phyloP scores from a whole-genome alignment of 2,329 filamentous ascomycete genomes.

The Cercospora canescens region DNA sequence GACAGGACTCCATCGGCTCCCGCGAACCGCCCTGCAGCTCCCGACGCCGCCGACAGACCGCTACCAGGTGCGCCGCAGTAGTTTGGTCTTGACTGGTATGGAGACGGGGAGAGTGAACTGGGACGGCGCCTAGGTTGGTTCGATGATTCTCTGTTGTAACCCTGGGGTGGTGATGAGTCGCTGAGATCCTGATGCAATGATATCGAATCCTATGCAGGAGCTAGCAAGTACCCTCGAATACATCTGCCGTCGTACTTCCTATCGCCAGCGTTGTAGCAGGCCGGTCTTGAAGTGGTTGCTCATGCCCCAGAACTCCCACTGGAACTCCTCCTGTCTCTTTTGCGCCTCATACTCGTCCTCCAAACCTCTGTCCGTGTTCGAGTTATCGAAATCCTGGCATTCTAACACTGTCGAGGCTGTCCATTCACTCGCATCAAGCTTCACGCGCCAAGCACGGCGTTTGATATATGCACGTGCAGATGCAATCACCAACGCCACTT shows the following conservation, averaged over 20 bases:
- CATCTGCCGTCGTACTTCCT: background rate
- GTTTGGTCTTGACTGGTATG: constrained; percentile 5
- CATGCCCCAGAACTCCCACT: too few species aligned
- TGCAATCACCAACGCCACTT: background rate
- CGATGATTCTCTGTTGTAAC: background rate
- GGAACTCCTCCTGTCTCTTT: too few species aligned
- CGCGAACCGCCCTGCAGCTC: background rate
- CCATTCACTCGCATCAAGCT: too few species aligned
- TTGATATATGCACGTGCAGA: background rate
- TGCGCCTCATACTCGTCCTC: too few species aligned
- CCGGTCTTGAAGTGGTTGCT: too few species aligned
- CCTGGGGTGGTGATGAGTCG: background rate
- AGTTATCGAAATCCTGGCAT: too few species aligned
- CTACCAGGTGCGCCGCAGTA: constrained; percentile 4
- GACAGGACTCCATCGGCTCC: constrained; percentile 1
- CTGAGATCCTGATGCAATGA: background rate
- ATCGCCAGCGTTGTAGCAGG: background rate
- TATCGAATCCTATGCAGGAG: background rate
- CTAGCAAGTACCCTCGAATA: background rate
- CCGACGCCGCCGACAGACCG: background rate
- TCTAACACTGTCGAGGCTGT: too few species aligned
- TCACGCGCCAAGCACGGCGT: background rate
- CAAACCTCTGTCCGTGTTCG: too few species aligned
- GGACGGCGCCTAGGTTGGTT: background rate
- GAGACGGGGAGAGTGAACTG: constrained; percentile 3